These are phyloP conservation scores for Paraglomus brasilianum DNA, from an alignment of 192 early-diverging fungal species.

Conservation along the genomic window DNA sequence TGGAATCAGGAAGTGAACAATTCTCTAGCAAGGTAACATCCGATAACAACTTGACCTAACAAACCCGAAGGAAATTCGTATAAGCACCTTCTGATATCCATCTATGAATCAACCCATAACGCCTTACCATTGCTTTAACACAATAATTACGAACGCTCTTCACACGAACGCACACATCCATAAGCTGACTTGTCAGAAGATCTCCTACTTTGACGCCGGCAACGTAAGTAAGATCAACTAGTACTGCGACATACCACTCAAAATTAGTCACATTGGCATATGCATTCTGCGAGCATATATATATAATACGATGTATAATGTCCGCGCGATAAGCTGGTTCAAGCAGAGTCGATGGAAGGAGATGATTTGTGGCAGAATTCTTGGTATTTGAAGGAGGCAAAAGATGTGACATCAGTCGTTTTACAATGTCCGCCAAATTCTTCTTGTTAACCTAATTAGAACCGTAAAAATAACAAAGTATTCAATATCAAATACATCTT, in stretches of 20 bases:
- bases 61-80: not conserved
- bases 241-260: constrained; percentile 91
- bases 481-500: not conserved
- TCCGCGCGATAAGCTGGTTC: constrained; percentile 74
- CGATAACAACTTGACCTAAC: constrained; percentile 65
- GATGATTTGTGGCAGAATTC: constrained; percentile 29
- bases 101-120: not conserved
- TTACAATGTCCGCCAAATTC: constrained; percentile 80
- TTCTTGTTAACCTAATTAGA: constrained; percentile 62
- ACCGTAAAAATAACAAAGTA: constrained; percentile 6
- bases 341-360: constrained; percentile 42
- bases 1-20: constrained; percentile 56
- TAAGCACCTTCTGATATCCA: not conserved
- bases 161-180: constrained; percentile 90
- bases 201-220: constrained; percentile 75
- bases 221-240: constrained; percentile 76
- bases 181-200: constrained; percentile 68
- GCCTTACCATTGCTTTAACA: constrained; percentile 68
- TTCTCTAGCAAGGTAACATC: constrained; percentile 64
- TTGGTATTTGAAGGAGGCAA: constrained; percentile 51
- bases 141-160: constrained; percentile 76
- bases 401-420: constrained; percentile 79
- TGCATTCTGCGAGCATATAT: constrained; percentile 79
- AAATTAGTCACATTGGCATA: constrained; percentile 87
- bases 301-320: constrained; percentile 80